phyloP scores from a whole-genome alignment of 202 grass and related monocot species.

The Elaeis oleifera region DNA sequence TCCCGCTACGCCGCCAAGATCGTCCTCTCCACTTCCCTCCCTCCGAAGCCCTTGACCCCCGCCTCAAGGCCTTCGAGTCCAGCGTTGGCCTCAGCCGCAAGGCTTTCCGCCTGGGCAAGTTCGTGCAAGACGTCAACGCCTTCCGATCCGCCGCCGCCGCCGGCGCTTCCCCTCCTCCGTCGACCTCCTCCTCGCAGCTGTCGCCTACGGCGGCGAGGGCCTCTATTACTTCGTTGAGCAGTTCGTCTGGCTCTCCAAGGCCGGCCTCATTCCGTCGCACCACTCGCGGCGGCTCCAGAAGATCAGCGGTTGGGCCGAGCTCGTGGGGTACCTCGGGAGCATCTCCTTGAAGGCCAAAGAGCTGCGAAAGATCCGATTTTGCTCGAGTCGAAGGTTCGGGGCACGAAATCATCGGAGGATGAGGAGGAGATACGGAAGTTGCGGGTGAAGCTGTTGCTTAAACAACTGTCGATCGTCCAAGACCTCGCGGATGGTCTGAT shows the following conservation, averaged over 20 bases:
- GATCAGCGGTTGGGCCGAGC: conserved; percentile 60
- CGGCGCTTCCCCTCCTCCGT: conserved; percentile 6
- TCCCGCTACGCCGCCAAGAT: conserved; percentile 78
- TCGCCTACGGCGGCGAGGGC: conserved; percentile 71
- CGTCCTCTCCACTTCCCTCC: conserved; percentile 40
- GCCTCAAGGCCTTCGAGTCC: conserved; percentile 74
- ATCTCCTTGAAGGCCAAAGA: conserved; percentile 55
- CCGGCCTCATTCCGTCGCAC: conserved; percentile 53
- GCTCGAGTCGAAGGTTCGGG: conserved; percentile 18
- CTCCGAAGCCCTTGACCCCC: conserved; percentile 25
- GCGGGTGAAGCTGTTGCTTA: conserved; percentile 54
- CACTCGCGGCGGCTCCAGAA: conserved; percentile 50
- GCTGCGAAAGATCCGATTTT: conserved; percentile 42
- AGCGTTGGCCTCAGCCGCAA: conserved; percentile 82
- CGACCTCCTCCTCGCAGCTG: conserved; percentile 26
- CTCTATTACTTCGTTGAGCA: conserved; percentile 83
- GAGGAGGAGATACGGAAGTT: conserved; percentile 37
- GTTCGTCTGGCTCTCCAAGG: conserved; percentile 70
- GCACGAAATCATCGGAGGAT: conserved; percentile 2
- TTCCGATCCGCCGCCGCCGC: conserved; percentile 23
- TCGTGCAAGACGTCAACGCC: conserved; percentile 73
- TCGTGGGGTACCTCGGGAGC: conserved; percentile 64
- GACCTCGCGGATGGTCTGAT: conserved; percentile 77
- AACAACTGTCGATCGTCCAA: conserved; percentile 64
- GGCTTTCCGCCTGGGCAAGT: conserved; percentile 94